phyloP scores from a whole-genome alignment of 352 stramenopile genomes.

The Saprolegnia parasitica region DNA sequence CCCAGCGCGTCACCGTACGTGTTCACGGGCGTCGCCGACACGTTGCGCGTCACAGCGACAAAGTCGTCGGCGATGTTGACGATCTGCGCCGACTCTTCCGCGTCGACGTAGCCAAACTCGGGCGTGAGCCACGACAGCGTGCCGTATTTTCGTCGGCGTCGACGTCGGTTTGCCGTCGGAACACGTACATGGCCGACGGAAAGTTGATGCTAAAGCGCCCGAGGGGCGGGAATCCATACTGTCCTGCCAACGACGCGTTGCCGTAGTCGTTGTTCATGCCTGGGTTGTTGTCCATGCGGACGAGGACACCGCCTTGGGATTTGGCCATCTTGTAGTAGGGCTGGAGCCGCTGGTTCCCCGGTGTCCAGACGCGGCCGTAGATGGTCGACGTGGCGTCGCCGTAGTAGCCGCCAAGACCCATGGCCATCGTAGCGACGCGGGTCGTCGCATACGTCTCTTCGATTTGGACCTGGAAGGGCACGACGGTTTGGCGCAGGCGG shows the following conservation, averaged over 20 bases:
- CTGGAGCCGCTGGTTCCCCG: slow-evolving; percentile 55
- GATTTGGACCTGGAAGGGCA: slow-evolving; percentile 68
- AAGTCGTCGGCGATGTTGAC: slow-evolving; percentile 59
- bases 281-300: slow-evolving; percentile 50
- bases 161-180: slow-evolving; percentile 52
- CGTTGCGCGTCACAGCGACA: slow-evolving; percentile 50
- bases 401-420: slow-evolving; percentile 72
- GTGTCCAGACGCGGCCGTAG: slow-evolving; percentile 65
- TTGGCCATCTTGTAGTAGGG: slow-evolving; percentile 78
- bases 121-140: slow-evolving; percentile 63
- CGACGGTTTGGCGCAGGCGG: slow-evolving; percentile 58
- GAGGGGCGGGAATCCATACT: slow-evolving; percentile 56
- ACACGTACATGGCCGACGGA: slow-evolving; percentile 66
- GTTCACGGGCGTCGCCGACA: slow-evolving; percentile 62
- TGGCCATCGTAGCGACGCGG: slow-evolving; percentile 39
- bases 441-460: slow-evolving; percentile 55
- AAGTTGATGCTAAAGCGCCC: slow-evolving; percentile 73
- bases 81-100: slow-evolving; percentile 63
- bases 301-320: slow-evolving; percentile 56
- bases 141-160: slow-evolving; percentile 16
- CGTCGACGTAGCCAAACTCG: slow-evolving; percentile 52
- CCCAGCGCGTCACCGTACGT: slow-evolving; percentile 64
- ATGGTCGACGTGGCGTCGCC: slow-evolving; percentile 49
- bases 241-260: slow-evolving; percentile 46
- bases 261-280: slow-evolving; percentile 70